A percentile compares a stretch with the other conserved stretches of the same genome.
Conservation (phyloP, 164 flowering plant species). For the Berberis thunbergii region DNA sequence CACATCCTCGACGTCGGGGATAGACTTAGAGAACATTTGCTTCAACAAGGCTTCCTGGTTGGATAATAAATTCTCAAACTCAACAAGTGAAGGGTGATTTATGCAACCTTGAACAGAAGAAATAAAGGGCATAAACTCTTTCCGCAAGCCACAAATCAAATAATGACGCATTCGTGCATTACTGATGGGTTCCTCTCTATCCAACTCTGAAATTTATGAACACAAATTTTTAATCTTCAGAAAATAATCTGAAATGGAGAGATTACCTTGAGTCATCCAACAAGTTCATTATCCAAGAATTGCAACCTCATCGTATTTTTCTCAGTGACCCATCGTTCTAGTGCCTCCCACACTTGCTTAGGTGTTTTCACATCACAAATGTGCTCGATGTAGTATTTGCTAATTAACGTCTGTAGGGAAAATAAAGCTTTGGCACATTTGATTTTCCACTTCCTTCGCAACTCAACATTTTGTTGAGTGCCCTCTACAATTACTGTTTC, state of each 20-base stretch:
- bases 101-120: background rate
- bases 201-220: background rate
- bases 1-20: background rate
- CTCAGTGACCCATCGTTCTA: background rate
- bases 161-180: background rate
- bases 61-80: background rate
- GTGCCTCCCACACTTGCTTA: background rate
- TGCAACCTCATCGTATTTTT: background rate
- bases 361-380: background rate
- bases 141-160: background rate
- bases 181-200: background rate
- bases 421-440: too few relatives aligned
- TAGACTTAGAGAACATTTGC: background rate
- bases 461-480: too few relatives aligned
- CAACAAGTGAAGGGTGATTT: background rate
- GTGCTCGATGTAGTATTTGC: background rate
- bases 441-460: too few relatives aligned
- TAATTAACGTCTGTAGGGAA: background rate
- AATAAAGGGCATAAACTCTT: background rate
- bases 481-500: too few relatives aligned
- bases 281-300: background rate
- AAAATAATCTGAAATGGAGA: background rate
- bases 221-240: background rate
- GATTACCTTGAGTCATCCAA: background rate
- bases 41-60: background rate